Percentiles rank a stretch among this genome's conserved stretches.
Evolutionary conservation across 352 stramenopile genomes (phyloP).

Genomic region (Phytophthora meadii): DNA sequence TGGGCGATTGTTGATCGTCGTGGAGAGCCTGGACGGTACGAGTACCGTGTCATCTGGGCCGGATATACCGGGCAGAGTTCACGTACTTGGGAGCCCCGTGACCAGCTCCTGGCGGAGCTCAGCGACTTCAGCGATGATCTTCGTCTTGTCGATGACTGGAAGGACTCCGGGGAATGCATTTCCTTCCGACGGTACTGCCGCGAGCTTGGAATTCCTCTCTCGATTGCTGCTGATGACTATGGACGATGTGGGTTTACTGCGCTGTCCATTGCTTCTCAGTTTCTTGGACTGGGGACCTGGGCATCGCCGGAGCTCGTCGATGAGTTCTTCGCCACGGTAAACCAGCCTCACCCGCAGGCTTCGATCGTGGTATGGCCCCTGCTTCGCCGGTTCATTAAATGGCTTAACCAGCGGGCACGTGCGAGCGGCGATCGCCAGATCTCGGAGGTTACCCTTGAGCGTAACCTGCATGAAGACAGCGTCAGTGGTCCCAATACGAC

Average conservation of each 20-base stretch:
- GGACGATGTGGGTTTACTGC: neutral
- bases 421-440: neutral
- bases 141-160: too few species aligned
- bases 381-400: neutral
- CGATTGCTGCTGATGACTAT: neutral
- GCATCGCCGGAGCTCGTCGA: neutral
- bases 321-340: neutral
- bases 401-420: neutral
- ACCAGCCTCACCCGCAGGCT: neutral
- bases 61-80: too few species aligned
- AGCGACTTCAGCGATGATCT: too few species aligned
- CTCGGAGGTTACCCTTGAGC: neutral
- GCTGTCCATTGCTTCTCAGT: neutral
- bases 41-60: too few species aligned
- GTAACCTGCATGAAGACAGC: neutral
- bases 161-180: too few species aligned
- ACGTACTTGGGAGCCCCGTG: too few species aligned
- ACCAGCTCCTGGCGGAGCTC: too few species aligned
- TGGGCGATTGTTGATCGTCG: too few species aligned
- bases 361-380: neutral
- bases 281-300: neutral
- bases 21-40: too few species aligned
- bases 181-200: neutral
- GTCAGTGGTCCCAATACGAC: neutral
- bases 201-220: neutral